Percentiles rank a stretch among this genome's conserved stretches.
phyloP scores from a whole-genome alignment of 768 basidiomycete genomes.

The Collybiopsis luxurians region DNA sequence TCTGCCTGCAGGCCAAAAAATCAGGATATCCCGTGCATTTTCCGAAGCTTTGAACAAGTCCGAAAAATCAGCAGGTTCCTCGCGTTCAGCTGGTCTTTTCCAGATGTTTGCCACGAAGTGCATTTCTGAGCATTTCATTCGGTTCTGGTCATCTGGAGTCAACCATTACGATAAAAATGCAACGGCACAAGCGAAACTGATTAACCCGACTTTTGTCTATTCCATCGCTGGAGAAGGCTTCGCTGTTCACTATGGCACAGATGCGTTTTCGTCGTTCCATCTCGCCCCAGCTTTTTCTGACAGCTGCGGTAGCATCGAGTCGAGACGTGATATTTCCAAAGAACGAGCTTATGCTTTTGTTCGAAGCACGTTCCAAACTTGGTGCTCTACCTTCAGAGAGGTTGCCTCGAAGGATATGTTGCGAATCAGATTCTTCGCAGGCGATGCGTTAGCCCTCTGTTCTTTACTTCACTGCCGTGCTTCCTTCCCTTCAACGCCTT shows the following conservation, averaged over 20 bases:
- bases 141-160: slow-evolving; percentile 33
- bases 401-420: slow-evolving; percentile 6
- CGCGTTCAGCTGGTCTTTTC: slow-evolving; percentile 10
- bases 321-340: slow-evolving; percentile 14
- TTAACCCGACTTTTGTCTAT: slow-evolving; percentile 35
- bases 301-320: slow-evolving; percentile 6
- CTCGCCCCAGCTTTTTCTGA: slow-evolving; percentile 18
- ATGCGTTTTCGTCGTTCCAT: slow-evolving; percentile 30
- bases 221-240: slow-evolving; percentile 27
- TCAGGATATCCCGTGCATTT: neutral
- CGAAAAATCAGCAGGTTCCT: slow-evolving; percentile 9
- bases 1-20: slow-evolving; percentile 7
- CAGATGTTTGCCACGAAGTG: neutral
- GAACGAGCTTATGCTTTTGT: slow-evolving; percentile 9
- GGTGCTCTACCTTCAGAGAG: slow-evolving; percentile 26
- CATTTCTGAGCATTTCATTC: slow-evolving; percentile 10
- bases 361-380: slow-evolving; percentile 12
- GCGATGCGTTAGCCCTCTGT: slow-evolving; percentile 27
- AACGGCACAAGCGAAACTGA: slow-evolving; percentile 17
- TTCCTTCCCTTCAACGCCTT: slow-evolving; percentile 1
- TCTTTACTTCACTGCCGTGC: slow-evolving; percentile 16
- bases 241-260: slow-evolving; percentile 29
- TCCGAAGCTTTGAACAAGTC: slow-evolving; percentile 6
- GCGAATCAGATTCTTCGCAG: slow-evolving; percentile 19
- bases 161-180: slow-evolving; percentile 16